Evolutionary conservation across 2,329 filamentous ascomycete species (phyloP), one percentile per base, ranked within the genome.

Genomic region (Chaetomium strumarium): DNA sequence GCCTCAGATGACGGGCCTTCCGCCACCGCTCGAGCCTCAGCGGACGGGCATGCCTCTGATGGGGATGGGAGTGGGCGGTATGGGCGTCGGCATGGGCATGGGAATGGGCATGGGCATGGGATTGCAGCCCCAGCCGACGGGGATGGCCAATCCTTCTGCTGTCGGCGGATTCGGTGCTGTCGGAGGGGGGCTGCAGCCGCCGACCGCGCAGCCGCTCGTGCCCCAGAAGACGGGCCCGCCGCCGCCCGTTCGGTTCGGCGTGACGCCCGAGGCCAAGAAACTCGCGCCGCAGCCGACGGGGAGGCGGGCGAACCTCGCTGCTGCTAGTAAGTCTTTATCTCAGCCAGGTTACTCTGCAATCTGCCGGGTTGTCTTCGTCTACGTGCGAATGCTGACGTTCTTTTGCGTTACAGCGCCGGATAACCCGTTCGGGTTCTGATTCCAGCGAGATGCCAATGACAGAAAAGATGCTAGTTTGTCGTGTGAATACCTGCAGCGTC

Each of bases 171-270:
- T 24, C 7, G 24, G 24, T 7, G 7, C 24, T 24, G 7, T 7
- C 24, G 24, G 24, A 24, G 24, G 24, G 14, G 55, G 52, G 10
- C 37, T 56, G 43, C 34, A 47, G 36, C 1, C 74, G 36, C 73
- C 77, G 5, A 68, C 81, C 24, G 77, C 78, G 29, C 83, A 84
- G 63, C 74, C 72, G 57, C 78, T 54, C 50, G 72, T 84, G 57
- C 81, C 89, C 42, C 89, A 95, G 67, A 84, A 87, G 74, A 95
- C 89, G 9, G 89, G 89, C 0, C 93, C 93, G 7, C 77, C 92
- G 17, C 93, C 93, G 42, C 83, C 90, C 20, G 85, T 99, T 16
- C 82, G 90, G 55, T 99, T 99, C 67, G 93, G 93, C 37, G 84
- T 95, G 34, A 78, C 81, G 34, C 13, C 34, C 52, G 74, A 77